These are phyloP conservation scores for Pontederia crassipes DNA, from an alignment of 176 grass and related monocot species.

Conservation along the genomic window DNA sequence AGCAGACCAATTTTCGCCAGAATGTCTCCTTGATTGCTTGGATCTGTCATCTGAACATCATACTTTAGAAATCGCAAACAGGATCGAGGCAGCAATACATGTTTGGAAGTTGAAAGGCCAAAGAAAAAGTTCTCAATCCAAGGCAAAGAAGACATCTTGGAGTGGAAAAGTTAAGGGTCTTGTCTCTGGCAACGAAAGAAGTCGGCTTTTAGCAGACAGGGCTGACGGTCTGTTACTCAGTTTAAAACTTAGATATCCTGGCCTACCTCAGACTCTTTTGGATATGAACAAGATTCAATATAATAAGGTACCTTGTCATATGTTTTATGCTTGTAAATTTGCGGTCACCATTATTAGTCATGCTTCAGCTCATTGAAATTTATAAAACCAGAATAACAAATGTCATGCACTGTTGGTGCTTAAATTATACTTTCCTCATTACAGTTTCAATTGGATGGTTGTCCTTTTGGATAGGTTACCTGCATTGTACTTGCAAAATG, in stretches of 20 bases:
- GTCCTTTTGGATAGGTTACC: too few relatives aligned
- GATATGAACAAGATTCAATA: conserved; percentile 99
- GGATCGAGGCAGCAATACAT: conserved; percentile 86
- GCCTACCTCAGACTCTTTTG: conserved; percentile 70
- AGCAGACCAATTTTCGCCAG: conserved; percentile 86
- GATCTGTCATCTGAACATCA: conserved; percentile 94
- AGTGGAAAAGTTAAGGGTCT: conserved; percentile 86
- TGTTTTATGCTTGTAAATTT: neutral
- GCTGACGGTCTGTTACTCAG: conserved; percentile 80
- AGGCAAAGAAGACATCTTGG: conserved; percentile 72
- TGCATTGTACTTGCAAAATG: too few relatives aligned
- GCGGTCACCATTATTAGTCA: too few relatives aligned
- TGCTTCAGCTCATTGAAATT: too few relatives aligned
- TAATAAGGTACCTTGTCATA: conserved; percentile 62
- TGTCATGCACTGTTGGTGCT: too few relatives aligned
- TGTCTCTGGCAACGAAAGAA: conserved; percentile 52
- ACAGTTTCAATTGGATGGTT: too few relatives aligned
- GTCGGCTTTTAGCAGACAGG: conserved; percentile 49
- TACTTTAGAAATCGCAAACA: conserved; percentile 80
- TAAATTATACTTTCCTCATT: too few relatives aligned
- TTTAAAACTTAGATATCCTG: conserved; percentile 72
- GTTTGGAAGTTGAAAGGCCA: conserved; percentile 82
- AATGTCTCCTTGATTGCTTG: conserved; percentile 84
- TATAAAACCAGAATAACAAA: too few relatives aligned
- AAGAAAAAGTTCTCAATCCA: conserved; percentile 45